phyloP scores from a whole-genome alignment of 345 rosid genomes.

The Alliaria petiolata region DNA sequence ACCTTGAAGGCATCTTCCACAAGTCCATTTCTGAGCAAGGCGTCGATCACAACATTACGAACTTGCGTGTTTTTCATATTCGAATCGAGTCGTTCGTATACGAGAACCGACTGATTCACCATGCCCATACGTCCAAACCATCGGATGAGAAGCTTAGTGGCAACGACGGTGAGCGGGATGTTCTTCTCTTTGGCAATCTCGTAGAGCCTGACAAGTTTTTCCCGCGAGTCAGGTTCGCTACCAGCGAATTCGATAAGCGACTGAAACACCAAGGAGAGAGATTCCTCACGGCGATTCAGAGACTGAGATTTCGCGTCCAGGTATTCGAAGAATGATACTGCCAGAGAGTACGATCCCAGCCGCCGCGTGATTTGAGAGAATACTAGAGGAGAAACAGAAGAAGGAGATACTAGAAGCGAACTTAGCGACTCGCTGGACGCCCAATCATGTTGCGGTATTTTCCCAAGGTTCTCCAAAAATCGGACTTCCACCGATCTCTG shows the following conservation, averaged over 20 bases:
- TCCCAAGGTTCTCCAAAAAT: slow-evolving; percentile 42
- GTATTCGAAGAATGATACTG: slow-evolving; percentile 55
- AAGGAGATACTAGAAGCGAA: slow-evolving; percentile 42
- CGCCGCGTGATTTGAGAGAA: slow-evolving; percentile 50
- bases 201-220: slow-evolving; percentile 42
- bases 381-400: slow-evolving; percentile 35
- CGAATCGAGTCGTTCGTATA: slow-evolving; percentile 43
- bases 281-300: slow-evolving; percentile 16
- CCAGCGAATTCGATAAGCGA: slow-evolving; percentile 53
- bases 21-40: slow-evolving; percentile 35
- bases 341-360: slow-evolving; percentile 47
- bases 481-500: slow-evolving; percentile 33
- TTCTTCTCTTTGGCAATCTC: slow-evolving; percentile 45
- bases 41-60: slow-evolving; percentile 40
- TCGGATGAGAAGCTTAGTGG: slow-evolving; percentile 47
- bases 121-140: slow-evolving; percentile 44
- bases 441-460: slow-evolving; percentile 58
- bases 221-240: slow-evolving; percentile 36
- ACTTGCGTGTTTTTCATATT: slow-evolving; percentile 38
- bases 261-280: slow-evolving; percentile 49
- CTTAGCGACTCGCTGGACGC: slow-evolving; percentile 35
- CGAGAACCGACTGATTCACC: slow-evolving; percentile 41
- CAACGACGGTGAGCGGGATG: slow-evolving; percentile 41
- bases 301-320: slow-evolving; percentile 36
- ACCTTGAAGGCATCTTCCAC: slow-evolving; percentile 54